Evolutionary conservation across 2,329 filamentous ascomycete genomes (phyloP).

Genomic region (Pleomassaria siparia): DNA sequence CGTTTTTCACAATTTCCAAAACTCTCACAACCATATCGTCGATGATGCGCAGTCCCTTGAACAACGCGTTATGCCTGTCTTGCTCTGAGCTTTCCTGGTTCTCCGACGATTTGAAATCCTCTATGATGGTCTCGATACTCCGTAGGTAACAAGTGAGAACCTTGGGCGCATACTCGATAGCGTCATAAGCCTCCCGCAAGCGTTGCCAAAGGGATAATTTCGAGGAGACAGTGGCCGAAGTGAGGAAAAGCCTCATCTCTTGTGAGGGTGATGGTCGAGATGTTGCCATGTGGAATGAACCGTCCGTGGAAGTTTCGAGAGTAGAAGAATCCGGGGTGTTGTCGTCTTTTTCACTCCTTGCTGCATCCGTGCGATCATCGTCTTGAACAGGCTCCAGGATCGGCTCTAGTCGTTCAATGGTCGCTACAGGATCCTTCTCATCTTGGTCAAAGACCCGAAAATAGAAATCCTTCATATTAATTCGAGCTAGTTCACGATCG

Average conservation of each 20-base stretch:
- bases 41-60: slow-evolving; percentile 76
- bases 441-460: slow-evolving; percentile 84
- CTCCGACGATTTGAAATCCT: slow-evolving; percentile 64
- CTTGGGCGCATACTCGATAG: slow-evolving; percentile 83
- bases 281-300: slow-evolving; percentile 4
- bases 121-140: slow-evolving; percentile 80
- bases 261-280: slow-evolving; percentile 49
- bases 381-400: slow-evolving; percentile 68
- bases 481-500: slow-evolving; percentile 85
- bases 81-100: slow-evolving; percentile 59
- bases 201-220: slow-evolving; percentile 87
- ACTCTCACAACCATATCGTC: slow-evolving; percentile 75
- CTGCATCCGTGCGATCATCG: slow-evolving; percentile 8
- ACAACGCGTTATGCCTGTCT: slow-evolving; percentile 68
- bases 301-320: slow-evolving; percentile 7
- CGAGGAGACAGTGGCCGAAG: slow-evolving; percentile 77
- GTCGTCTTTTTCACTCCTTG: slow-evolving; percentile 9
- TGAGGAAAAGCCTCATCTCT: slow-evolving; percentile 84
- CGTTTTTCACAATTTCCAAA: slow-evolving; percentile 65
- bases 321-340: slow-evolving; percentile 17
- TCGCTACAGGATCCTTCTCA: slow-evolving; percentile 73
- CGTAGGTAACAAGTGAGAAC: slow-evolving; percentile 84
- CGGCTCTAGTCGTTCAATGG: slow-evolving; percentile 91
- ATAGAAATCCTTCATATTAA: slow-evolving; percentile 97
- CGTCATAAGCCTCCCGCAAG: slow-evolving; percentile 83